phyloP scores from a whole-genome alignment of 1,284 basidiomycete genomes.

The Serendipita sp. region DNA sequence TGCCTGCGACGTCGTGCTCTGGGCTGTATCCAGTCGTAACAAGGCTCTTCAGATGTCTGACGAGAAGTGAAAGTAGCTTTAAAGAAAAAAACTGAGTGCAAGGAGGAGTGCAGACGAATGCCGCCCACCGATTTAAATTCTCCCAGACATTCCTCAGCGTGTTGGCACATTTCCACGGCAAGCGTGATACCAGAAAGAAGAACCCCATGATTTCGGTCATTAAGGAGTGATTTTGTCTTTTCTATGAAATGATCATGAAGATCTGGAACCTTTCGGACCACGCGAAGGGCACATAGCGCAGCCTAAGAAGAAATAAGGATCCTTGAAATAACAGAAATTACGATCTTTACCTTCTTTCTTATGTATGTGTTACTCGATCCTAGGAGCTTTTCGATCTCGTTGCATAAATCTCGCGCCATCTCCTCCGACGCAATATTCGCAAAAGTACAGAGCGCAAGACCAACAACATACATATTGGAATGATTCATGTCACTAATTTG shows the following conservation, averaged over 20 bases:
- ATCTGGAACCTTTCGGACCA: slow-evolving; percentile 94
- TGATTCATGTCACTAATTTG: slow-evolving; percentile 93
- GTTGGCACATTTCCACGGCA: slow-evolving; percentile 86
- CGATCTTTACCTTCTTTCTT: slow-evolving; percentile 73
- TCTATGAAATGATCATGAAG: slow-evolving; percentile 84
- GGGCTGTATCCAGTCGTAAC: slow-evolving; percentile 97
- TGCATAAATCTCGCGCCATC: slow-evolving; percentile 92
- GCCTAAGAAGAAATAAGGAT: slow-evolving; percentile 39
- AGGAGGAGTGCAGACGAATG: neutral
- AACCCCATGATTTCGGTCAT: slow-evolving; percentile 95
- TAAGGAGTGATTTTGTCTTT: slow-evolving; percentile 82
- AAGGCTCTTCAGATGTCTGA: slow-evolving; percentile 88
- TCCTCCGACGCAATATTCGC: slow-evolving; percentile 98
- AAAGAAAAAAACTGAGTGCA: neutral
- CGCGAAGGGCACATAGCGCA: slow-evolving; percentile 88
- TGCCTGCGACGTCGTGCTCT: slow-evolving; percentile 98
- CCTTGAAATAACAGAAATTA: slow-evolving; percentile 7
- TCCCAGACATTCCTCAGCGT: slow-evolving; percentile 58
- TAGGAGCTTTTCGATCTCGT: slow-evolving; percentile 94
- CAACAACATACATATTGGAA: slow-evolving; percentile 98
- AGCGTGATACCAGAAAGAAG: slow-evolving; percentile 87
- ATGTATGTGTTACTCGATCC: slow-evolving; percentile 98
- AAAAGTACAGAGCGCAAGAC: slow-evolving; percentile 93
- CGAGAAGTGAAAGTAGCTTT: slow-evolving; percentile 83
- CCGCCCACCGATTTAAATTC: slow-evolving; percentile 73